These are phyloP conservation scores for Codiaeum variegatum DNA, from an alignment of 441 rosid species.

Conservation along the genomic window DNA sequence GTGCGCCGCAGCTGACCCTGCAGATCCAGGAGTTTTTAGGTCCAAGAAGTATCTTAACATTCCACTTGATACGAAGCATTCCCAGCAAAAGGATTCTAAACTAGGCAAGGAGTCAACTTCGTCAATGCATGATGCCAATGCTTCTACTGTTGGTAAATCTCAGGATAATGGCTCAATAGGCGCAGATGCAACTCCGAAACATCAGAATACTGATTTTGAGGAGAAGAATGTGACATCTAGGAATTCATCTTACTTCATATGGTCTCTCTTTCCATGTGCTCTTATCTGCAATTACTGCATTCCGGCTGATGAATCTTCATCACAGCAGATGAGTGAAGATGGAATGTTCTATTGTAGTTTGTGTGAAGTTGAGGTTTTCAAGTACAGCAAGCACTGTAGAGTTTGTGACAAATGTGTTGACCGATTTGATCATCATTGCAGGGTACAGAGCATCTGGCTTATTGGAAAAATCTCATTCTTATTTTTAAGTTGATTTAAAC, in stretches of 20 bases:
- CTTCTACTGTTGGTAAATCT: constrained; percentile 52
- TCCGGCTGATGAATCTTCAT: constrained; percentile 58
- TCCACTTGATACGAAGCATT: constrained; percentile 46
- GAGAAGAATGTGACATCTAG: constrained; percentile 37
- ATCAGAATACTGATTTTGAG: constrained; percentile 28
- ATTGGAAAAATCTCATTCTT: not conserved
- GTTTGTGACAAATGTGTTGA: constrained; percentile 97
- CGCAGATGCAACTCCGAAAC: constrained; percentile 35
- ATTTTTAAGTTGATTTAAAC: not conserved
- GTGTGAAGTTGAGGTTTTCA: constrained; percentile 98
- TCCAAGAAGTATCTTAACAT: constrained; percentile 78
- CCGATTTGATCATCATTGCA: constrained; percentile 94
- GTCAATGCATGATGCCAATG: constrained; percentile 42
- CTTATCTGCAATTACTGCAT: constrained; percentile 51
- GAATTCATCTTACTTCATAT: constrained; percentile 35
- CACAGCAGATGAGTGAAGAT: constrained; percentile 78
- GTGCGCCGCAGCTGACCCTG: constrained; percentile 98
- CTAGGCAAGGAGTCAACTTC: constrained; percentile 58
- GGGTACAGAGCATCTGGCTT: constrained; percentile 47
- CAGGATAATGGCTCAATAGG: constrained; percentile 35
- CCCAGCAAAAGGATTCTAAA: constrained; percentile 47
- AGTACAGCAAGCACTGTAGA: constrained; percentile 96
- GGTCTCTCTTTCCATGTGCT: constrained; percentile 67
- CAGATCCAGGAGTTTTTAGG: constrained; percentile 82
- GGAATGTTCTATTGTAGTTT: constrained; percentile 98